These are phyloP conservation scores for Xylaria nigripes DNA, from an alignment of 495 filamentous ascomycete species.

Conservation along the genomic window DNA sequence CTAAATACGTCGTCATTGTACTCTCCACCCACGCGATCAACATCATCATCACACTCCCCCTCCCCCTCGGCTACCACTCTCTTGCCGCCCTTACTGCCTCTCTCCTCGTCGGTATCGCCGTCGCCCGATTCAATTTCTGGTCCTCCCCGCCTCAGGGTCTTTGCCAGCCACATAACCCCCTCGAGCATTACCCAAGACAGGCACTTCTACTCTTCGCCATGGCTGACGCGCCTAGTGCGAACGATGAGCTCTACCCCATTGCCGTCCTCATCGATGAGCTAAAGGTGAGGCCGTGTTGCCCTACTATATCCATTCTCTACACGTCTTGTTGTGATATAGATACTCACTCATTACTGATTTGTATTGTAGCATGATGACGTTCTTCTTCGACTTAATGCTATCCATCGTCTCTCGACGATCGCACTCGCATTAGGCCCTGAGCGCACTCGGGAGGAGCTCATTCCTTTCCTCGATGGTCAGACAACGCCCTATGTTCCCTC, in stretches of 20 bases:
- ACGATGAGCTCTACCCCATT: constrained; percentile 98
- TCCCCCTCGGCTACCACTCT: not conserved
- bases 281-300: constrained; percentile 57
- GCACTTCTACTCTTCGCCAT: constrained; percentile 32
- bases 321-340: not conserved
- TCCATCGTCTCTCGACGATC: constrained; percentile 95
- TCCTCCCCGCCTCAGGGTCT: not conserved
- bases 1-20: constrained; percentile 11
- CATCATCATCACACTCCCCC: constrained; percentile 1
- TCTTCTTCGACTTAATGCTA: constrained; percentile 92
- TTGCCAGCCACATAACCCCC: not conserved
- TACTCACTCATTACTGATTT: constrained; percentile 11
- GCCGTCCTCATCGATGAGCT: constrained; percentile 98
- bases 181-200: not conserved
- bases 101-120: not conserved
- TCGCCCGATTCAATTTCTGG: not conserved
- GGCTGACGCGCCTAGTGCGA: constrained; percentile 52
- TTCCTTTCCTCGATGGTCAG: constrained; percentile 95
- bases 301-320: not conserved
- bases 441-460: constrained; percentile 92
- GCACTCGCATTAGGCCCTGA: constrained; percentile 91
- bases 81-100: not conserved
- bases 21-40: constrained; percentile 16
- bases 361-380: constrained; percentile 85
- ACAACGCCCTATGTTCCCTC: constrained; percentile 4